phyloP scores from a whole-genome alignment of 352 stramenopile species.

The Aphanomyces euteiches region DNA sequence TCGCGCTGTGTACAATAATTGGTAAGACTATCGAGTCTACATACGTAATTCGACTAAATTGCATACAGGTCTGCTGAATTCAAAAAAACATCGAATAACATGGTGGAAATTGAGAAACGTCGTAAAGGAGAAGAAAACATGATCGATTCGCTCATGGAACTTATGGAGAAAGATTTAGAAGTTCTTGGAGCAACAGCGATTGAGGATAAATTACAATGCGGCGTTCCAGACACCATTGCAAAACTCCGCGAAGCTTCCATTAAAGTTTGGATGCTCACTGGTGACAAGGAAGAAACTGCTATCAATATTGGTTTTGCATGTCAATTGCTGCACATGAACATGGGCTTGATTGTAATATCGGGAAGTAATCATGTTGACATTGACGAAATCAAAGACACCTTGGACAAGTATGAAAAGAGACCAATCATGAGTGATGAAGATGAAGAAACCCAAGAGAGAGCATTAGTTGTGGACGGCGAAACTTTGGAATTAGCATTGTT shows the following conservation, averaged over 20 bases:
- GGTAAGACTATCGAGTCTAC: constrained; percentile 35
- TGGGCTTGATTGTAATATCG: constrained; percentile 85
- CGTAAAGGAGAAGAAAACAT: constrained; percentile 66
- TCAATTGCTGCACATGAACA: constrained; percentile 87
- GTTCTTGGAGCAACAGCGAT: constrained; percentile 91
- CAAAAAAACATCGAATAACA: constrained; percentile 76
- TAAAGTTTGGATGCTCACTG: constrained; percentile 94
- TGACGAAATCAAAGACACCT: constrained; percentile 51
- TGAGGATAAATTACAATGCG: constrained; percentile 90
- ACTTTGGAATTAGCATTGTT: constrained; percentile 73
- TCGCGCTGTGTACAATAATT: constrained; percentile 53
- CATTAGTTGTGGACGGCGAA: constrained; percentile 77
- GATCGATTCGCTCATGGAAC: constrained; percentile 78
- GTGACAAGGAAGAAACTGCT: constrained; percentile 93
- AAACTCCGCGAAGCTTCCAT: constrained; percentile 89
- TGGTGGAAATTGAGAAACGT: constrained; percentile 80
- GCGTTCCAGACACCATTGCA: constrained; percentile 90
- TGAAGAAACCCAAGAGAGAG: constrained; percentile 39
- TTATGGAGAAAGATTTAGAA: constrained; percentile 83
- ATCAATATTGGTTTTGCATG: constrained; percentile 96
- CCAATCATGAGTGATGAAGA: neutral
- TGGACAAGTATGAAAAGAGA: constrained; percentile 45
- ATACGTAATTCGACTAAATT: neutral
- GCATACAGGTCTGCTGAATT: constrained; percentile 39
- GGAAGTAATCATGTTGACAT: constrained; percentile 72